Base-by-base conservation (phyloP, 176 grass and related monocot species). In the bread wheat (Triticum aestivum) region DNA sequence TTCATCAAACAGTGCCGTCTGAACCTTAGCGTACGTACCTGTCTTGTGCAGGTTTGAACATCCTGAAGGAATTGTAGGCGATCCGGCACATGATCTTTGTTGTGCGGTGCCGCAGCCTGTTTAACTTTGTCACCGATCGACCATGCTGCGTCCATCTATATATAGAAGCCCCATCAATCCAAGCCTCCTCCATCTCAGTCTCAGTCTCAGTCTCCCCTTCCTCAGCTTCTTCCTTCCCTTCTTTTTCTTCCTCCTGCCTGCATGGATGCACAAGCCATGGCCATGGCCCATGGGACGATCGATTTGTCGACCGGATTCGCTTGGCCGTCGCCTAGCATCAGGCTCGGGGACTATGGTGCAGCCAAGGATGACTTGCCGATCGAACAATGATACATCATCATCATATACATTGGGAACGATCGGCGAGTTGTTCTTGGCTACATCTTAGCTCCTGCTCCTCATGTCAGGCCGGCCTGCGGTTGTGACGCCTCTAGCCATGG, bases 321-420 rank as follows among this genome's bases (percentile, higher is more conserved):
- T 94, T 88, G 87, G 83, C 81, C 13, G 59, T 73, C 52, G 94
- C 90, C 89, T 90, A 42, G 78, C 94, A 94, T 94, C 87, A 80
- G 94, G 86, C 44, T 85, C 64, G 63, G 88, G 92, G 63, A 81
- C 83, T 85, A 92, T 91, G 90, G 37, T 91, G 92, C 94, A 97
- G 94, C 94, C 94, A 97, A 97, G 94, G 94, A 97, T 97, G 94
- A 97, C 94, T 97, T 97, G 95, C 95, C 95, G 95, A 88, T 84
- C 65, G 65, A 84, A 5, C 23, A 69, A 69, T 76, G 59, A 34
- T 58, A 21, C 51, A 54, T 54, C 13, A 1, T 52, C 13, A 0
- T 14, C 10, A 11, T 35, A 73, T 39, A 20, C 14, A 37, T 13
- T 21, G 47, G 41, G 44, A 82, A 58, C 66, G 61, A 86, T 89